Conservation (phyloP, 2,329 filamentous ascomycete species). For the Epichloe scottii region DNA sequence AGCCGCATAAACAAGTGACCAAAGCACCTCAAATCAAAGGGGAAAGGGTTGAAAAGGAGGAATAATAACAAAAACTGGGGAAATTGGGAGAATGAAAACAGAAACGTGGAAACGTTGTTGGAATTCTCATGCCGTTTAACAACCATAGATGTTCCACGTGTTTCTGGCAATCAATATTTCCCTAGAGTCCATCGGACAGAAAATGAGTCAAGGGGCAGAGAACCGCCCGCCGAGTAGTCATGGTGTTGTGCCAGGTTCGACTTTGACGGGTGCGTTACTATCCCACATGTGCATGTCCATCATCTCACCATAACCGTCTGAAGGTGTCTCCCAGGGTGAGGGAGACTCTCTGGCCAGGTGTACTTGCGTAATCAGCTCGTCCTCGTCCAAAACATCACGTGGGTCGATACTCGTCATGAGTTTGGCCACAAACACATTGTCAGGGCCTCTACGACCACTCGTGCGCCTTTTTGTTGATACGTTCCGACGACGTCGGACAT, state of each 20-base stretch:
- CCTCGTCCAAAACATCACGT: slow-evolving; percentile 22
- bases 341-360: slow-evolving; percentile 7
- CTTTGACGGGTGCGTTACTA: slow-evolving; percentile 16
- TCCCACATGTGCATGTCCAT: slow-evolving; percentile 19
- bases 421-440: slow-evolving; percentile 25
- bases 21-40: neutral
- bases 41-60: neutral
- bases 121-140: neutral
- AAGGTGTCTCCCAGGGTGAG: slow-evolving; percentile 16
- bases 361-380: slow-evolving; percentile 24
- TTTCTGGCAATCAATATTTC: neutral
- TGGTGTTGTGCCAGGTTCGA: slow-evolving; percentile 11
- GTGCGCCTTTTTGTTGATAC: slow-evolving; percentile 19
- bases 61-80: neutral
- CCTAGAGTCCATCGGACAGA: too few species aligned
- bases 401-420: slow-evolving; percentile 26
- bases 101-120: neutral
- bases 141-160: neutral
- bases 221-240: neutral
- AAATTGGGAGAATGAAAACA: neutral
- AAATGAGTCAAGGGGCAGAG: too few species aligned
- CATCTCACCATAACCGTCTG: slow-evolving; percentile 13
- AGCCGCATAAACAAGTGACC: neutral
- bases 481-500: slow-evolving; percentile 29
- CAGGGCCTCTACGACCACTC: slow-evolving; percentile 9